phyloP scores from a whole-genome alignment of 2,329 filamentous ascomycete species.

The Xylaria sp. region DNA sequence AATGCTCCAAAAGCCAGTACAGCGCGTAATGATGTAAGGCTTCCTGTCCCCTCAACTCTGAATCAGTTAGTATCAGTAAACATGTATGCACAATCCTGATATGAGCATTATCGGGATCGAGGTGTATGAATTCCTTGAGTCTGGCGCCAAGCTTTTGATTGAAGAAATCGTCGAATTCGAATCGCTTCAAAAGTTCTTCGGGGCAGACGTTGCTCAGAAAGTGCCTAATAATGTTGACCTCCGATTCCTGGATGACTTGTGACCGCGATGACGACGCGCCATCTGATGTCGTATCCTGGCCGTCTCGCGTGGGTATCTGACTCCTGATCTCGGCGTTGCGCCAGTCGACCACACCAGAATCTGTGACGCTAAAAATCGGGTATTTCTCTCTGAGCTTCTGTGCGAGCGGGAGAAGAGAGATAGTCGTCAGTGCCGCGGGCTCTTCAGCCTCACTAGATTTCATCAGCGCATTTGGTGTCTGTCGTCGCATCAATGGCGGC shows the following conservation, averaged over 20 bases:
- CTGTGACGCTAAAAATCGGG: slow-evolving; percentile 46
- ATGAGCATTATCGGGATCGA: slow-evolving; percentile 50
- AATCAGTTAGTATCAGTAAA: slow-evolving; percentile 45
- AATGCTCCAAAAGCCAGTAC: slow-evolving; percentile 46
- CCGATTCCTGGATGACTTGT: slow-evolving; percentile 46
- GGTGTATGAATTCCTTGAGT: slow-evolving; percentile 48
- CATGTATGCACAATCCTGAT: slow-evolving; percentile 48
- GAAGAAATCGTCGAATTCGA: slow-evolving; percentile 52
- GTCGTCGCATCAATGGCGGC: slow-evolving; percentile 31
- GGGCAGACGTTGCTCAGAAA: slow-evolving; percentile 52
- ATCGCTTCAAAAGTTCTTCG: slow-evolving; percentile 47
- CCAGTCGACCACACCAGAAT: slow-evolving; percentile 47
- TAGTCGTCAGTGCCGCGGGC: slow-evolving; percentile 37
- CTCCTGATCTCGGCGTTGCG: slow-evolving; percentile 45
- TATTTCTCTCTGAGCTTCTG: slow-evolving; percentile 49
- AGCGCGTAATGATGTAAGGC: slow-evolving; percentile 45
- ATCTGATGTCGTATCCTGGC: slow-evolving; percentile 16
- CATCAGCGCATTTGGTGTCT: slow-evolving; percentile 27
- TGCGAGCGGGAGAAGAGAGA: slow-evolving; percentile 48
- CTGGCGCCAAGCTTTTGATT: slow-evolving; percentile 45
- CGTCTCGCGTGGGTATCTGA: slow-evolving; percentile 41
- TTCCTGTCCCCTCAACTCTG: slow-evolving; percentile 38
- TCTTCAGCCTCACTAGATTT: slow-evolving; percentile 8
- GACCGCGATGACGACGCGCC: slow-evolving; percentile 20
- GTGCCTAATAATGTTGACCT: slow-evolving; percentile 50